Percentiles rank a stretch among this genome's conserved stretches.
Conservation (phyloP, 192 early-diverging fungal genomes). For the Rhizoclosmatium globosum region DNA sequence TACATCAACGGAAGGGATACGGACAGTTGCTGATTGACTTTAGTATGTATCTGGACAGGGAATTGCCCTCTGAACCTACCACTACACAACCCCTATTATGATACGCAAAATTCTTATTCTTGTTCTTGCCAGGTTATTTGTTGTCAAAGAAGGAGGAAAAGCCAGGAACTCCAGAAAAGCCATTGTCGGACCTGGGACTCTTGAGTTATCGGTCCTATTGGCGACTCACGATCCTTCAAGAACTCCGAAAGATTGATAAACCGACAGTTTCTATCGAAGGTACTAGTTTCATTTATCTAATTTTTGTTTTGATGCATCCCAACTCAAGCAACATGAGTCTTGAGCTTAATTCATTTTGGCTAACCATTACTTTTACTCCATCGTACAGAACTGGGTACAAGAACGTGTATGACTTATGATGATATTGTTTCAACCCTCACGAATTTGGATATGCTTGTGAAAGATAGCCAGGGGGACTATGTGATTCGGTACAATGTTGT, state of each 20-base stretch:
- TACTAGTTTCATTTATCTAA: background rate
- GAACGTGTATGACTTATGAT: conserved; percentile 55
- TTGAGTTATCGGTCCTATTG: conserved; percentile 88
- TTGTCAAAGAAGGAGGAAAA: conserved; percentile 78
- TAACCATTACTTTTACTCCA: background rate
- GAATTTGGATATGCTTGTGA: conserved; percentile 50
- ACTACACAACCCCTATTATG: background rate
- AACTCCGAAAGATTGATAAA: conserved; percentile 13
- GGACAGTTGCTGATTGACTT: conserved; percentile 93
- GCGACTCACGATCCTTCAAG: conserved; percentile 56
- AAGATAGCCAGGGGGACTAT: conserved; percentile 52
- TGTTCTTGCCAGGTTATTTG: conserved; percentile 72
- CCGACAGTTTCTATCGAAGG: conserved; percentile 31
- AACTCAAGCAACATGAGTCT: background rate
- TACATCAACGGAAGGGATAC: conserved; percentile 91
- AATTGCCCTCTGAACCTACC: background rate
- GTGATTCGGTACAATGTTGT: conserved; percentile 43
- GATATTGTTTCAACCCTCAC: conserved; percentile 55
- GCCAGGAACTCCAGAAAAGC: conserved; percentile 90
- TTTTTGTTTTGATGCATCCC: conserved; percentile 3
- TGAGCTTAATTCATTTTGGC: no score
- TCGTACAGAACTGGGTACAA: conserved; percentile 37
- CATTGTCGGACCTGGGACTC: conserved; percentile 86
- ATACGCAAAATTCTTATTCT: background rate
- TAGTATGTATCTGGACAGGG: conserved; percentile 65